Base-by-base conservation (phyloP, 2,329 filamentous ascomycete genomes). In the Phoma sp. region DNA sequence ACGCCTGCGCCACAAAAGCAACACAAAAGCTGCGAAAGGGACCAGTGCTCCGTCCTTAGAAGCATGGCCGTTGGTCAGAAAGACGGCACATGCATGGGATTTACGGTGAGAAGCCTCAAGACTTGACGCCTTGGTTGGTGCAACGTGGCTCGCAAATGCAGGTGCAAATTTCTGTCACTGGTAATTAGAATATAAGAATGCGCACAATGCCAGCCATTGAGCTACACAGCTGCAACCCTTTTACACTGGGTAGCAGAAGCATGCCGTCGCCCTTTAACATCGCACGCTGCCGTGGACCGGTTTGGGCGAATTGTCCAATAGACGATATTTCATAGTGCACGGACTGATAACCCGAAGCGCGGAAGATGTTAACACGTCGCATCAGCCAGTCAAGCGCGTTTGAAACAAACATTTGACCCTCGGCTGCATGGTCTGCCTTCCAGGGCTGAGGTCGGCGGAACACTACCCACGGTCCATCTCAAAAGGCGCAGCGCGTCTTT, bases 141-240 rank as follows among this genome's bases (percentile, higher is more conserved):
- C 47, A 38, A 56, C 53, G 53, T 56, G 53, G 53, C 53, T 38
- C 46, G 46, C 52, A 47, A 46, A 55, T 52, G 53, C 53, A 56
- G 53, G 53, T 39, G 53, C 39, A 33, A 40, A 45, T 37, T 51
- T 47, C 39, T 47, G 47, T 51, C 53, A 52, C 53, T 55, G 47
- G 43, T 47, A 47, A 9, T 18, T 18, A 29, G 38, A 46, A 56
- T 56, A 56, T 56, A 56, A 56, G 47, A 52, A 51, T 43, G 53
- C 39, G 47, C 53, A 51, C 53, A 51, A 44, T 35, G 38, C 47
- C 53, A 56, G 47, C 47, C 47, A 56, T 52, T 35, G 42, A 56
- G 53, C 47, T 51, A 56, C 53, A 56, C 47, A 47, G 43, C 38
- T 51, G 53, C 47, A 47, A 55, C 47, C 47, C 36, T 50, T 52